These are phyloP conservation scores for Canavalia gladiata DNA, from an alignment of 306 rosid species.

Conservation along the genomic window DNA sequence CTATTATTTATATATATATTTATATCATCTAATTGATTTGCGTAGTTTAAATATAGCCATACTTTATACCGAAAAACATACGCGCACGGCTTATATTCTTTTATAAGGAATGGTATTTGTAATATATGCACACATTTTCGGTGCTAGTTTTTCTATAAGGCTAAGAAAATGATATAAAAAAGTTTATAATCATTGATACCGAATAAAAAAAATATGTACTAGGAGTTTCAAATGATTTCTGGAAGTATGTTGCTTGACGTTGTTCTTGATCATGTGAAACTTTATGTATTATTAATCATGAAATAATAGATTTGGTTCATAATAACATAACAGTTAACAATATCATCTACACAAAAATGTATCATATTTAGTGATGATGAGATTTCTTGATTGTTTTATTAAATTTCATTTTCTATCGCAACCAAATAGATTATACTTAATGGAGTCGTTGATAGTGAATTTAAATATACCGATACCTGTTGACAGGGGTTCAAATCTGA, in stretches of 20 bases:
- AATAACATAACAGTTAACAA: background rate
- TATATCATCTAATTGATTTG: background rate
- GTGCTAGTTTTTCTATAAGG: background rate
- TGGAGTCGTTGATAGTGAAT: background rate
- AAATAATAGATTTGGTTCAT: conserved; percentile 11
- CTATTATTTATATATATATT: background rate
- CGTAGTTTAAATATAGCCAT: background rate
- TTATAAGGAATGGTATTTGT: background rate
- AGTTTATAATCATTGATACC: conserved; percentile 30
- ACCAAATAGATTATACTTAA: background rate
- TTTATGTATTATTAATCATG: conserved; percentile 22
- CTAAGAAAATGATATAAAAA: conserved; percentile 10
- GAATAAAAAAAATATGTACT: conserved; percentile 7
- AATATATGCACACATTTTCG: background rate
- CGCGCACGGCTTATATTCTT: too few species aligned
- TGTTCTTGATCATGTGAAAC: background rate
- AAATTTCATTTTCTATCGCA: background rate
- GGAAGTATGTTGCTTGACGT: background rate
- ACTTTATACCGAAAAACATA: background rate
- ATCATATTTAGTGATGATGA: background rate
- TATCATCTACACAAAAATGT: background rate
- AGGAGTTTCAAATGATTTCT: background rate
- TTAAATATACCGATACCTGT: background rate
- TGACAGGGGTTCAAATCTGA: too few species aligned
- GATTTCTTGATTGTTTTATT: background rate